phyloP scores from a whole-genome alignment of 352 stramenopile genomes.

The Lagenidium sp. region DNA sequence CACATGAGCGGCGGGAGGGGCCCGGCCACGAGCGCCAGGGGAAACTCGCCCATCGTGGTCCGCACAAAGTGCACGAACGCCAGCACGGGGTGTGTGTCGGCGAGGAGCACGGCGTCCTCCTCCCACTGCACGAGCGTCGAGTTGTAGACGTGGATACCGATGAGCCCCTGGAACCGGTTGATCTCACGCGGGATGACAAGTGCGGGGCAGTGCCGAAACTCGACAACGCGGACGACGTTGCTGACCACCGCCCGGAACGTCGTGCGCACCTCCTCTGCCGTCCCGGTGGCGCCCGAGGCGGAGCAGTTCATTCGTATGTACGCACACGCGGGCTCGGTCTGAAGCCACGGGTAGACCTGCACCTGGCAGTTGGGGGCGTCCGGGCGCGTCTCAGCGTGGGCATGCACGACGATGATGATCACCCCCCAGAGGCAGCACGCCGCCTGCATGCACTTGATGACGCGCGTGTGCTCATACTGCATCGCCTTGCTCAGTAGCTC shows the following conservation, averaged over 20 bases:
- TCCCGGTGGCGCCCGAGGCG: background rate
- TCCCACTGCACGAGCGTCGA: constrained; percentile 22
- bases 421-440: too few species aligned
- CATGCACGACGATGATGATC: background rate
- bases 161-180: constrained; percentile 23
- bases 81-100: constrained; percentile 18
- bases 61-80: constrained; percentile 17
- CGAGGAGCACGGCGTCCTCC: constrained; percentile 14
- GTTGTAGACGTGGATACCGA: constrained; percentile 28
- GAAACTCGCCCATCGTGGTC: constrained; percentile 19
- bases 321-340: background rate
- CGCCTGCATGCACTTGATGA: too few species aligned
- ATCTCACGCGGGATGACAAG: background rate
- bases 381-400: background rate
- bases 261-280: background rate
- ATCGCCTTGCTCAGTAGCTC: too few species aligned
- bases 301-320: background rate
- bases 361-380: background rate
- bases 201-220: background rate
- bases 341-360: background rate
- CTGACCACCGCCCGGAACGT: background rate
- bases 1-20: constrained; percentile 20
- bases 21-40: constrained; percentile 17
- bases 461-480: too few species aligned
- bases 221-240: background rate